Percentiles rank a stretch among this genome's conserved stretches.
Evolutionary conservation across 2,329 filamentous ascomycete species (phyloP).

Genomic region (Sporothrix pallida): DNA sequence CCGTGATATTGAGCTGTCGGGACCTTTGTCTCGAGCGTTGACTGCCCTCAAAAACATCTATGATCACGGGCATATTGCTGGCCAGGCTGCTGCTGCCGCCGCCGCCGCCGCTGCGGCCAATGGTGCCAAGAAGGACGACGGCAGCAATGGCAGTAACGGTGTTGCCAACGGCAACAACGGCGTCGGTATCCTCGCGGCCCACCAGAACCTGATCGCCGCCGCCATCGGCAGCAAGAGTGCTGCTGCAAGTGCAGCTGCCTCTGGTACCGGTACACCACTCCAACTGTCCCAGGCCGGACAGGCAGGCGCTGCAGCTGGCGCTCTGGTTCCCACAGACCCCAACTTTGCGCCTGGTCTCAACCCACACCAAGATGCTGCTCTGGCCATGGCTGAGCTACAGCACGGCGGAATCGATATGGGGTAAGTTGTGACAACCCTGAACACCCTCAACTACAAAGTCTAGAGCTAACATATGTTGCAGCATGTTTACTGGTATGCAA

Average conservation of each 20-base stretch:
- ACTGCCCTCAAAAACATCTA: conserved; percentile 69
- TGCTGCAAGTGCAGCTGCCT: not conserved
- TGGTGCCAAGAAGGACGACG: conserved; percentile 54
- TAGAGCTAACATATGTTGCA: not conserved
- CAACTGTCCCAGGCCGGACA: conserved; percentile 42
- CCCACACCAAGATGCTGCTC: conserved; percentile 65
- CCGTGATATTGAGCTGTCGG: conserved; percentile 66
- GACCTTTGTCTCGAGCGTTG: conserved; percentile 65
- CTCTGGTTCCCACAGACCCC: conserved; percentile 2
- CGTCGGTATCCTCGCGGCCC: not conserved
- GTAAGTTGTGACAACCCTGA: conserved; percentile 19
- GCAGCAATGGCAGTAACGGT: conserved; percentile 39
- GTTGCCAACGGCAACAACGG: not conserved
- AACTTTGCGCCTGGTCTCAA: conserved; percentile 46
- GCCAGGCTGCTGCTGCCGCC: conserved; percentile 41
- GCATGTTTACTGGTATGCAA: conserved; percentile 47
- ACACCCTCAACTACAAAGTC: not conserved
- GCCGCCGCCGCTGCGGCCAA: conserved; percentile 10
- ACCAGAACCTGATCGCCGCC: conserved; percentile 13
- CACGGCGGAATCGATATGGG: conserved; percentile 51
- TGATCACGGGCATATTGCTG: conserved; percentile 65
- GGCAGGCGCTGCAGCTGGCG: conserved; percentile 26
- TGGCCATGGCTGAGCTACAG: conserved; percentile 70
- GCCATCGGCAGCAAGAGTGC: conserved; percentile 11
- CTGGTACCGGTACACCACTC: conserved; percentile 54